phyloP scores from a whole-genome alignment of 257 asterid genomes.

The Nicotiana otophora region DNA sequence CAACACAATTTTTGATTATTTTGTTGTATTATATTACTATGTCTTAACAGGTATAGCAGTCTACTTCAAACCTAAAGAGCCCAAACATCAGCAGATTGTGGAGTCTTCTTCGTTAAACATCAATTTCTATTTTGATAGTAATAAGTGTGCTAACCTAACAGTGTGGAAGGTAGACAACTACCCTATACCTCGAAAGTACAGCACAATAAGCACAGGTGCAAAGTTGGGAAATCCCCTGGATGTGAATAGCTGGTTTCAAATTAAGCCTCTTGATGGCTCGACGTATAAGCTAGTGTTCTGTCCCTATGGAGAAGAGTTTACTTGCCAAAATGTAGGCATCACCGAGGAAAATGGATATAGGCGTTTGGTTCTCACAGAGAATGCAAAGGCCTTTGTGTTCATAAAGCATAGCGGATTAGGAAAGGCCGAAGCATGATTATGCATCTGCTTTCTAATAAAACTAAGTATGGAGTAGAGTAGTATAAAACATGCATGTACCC shows the following conservation, averaged over 20 bases:
- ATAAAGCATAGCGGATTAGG: neutral
- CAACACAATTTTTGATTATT: too few species aligned
- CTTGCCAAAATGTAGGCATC: too few species aligned
- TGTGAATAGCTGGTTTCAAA: neutral
- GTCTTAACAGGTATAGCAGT: too few species aligned
- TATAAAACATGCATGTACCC: too few species aligned
- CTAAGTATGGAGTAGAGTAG: too few species aligned
- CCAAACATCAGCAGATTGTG: neutral
- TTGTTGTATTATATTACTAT: too few species aligned
- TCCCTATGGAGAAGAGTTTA: too few species aligned
- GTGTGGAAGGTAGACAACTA: neutral
- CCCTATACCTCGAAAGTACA: neutral
- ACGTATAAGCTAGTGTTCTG: neutral
- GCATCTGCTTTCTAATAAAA: too few species aligned
- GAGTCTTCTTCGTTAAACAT: neutral
- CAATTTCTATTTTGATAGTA: neutral
- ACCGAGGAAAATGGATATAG: neutral
- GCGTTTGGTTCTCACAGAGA: neutral
- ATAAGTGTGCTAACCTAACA: neutral
- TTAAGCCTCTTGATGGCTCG: neutral
- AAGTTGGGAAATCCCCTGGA: neutral
- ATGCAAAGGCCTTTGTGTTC: neutral
- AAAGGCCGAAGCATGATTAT: too few species aligned
- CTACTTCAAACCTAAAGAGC: neutral
- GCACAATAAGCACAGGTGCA: neutral